Conservation (phyloP, 2,329 filamentous ascomycete species). For the Ceratocystis cacaofunesta region DNA sequence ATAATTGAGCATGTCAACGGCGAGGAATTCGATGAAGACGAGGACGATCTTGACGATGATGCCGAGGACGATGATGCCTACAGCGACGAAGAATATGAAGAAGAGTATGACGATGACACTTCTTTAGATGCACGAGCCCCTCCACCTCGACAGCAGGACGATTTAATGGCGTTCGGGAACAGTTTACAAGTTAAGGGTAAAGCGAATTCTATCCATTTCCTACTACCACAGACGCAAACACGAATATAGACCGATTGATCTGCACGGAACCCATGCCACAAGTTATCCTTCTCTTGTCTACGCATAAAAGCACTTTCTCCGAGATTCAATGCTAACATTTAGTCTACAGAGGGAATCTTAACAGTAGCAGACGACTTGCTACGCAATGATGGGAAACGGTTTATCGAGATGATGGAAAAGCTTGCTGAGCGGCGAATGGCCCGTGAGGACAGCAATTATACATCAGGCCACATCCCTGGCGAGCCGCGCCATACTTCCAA, state of each 20-base stretch:
- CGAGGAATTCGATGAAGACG: constrained; percentile 39
- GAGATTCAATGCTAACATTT: constrained; percentile 28
- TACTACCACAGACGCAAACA: no score
- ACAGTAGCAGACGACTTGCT: constrained; percentile 96
- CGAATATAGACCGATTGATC: no score
- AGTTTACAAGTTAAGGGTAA: constrained; percentile 84
- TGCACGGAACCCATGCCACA: background rate
- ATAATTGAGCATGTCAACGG: constrained; percentile 48
- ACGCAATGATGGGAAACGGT: constrained; percentile 98
- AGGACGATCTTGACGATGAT: constrained; percentile 43
- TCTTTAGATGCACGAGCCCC: constrained; percentile 41
- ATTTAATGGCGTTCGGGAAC: constrained; percentile 96
- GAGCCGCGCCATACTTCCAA: constrained; percentile 34
- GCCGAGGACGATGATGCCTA: constrained; percentile 26
- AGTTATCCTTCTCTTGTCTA: background rate
- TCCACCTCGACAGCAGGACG: constrained; percentile 47
- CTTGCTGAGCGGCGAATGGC: constrained; percentile 94
- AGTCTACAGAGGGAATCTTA: constrained; percentile 53
- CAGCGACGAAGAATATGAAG: constrained; percentile 35
- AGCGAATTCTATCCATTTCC: constrained; percentile 18
- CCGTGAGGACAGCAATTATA: constrained; percentile 59
- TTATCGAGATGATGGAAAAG: constrained; percentile 99
- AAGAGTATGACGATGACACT: constrained; percentile 48
- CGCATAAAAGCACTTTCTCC: background rate
- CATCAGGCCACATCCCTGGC: background rate